A percentile compares a stretch with the other conserved stretches of the same genome.
Conservation (phyloP, 371 early-diverging fungal genomes). For the Mucor velutinosus region DNA sequence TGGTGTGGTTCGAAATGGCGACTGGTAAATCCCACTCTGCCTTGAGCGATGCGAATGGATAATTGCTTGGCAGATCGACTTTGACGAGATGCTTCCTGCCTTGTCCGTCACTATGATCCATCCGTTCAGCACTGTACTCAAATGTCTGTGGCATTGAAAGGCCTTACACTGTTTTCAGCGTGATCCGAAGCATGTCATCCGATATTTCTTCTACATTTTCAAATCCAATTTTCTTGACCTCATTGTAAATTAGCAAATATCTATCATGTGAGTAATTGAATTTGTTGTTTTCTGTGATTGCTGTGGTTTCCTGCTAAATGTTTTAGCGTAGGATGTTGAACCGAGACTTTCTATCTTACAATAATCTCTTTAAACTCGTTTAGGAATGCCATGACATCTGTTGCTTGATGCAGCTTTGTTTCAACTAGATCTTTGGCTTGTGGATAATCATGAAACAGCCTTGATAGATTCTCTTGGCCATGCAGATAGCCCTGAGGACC, state of each 20-base stretch:
- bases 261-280: conserved; percentile 9
- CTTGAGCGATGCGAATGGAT: conserved; percentile 21
- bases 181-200: conserved; percentile 24
- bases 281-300: neutral
- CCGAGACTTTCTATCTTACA: conserved; percentile 4
- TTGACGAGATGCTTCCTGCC: conserved; percentile 19
- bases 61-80: conserved; percentile 18
- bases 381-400: conserved; percentile 32
- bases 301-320: neutral
- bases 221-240: conserved; percentile 26
- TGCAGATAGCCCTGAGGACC: conserved; percentile 1
- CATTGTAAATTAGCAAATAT: conserved; percentile 17
- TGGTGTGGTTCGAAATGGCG: conserved; percentile 1
- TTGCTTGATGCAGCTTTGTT: conserved; percentile 11
- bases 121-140: neutral
- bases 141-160: neutral
- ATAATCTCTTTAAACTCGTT: conserved; percentile 42
- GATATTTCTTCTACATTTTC: conserved; percentile 24
- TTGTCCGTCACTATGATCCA: neutral
- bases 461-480: conserved; percentile 4
- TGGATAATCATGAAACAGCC: neutral
- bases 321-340: neutral
- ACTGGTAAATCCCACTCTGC: conserved; percentile 23
- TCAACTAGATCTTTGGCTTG: neutral
- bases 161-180: conserved; percentile 19